Evolutionary conservation across 306 rosid species (phyloP), one percentile per base, ranked within the genome.

Genomic region (Rosa rugosa): DNA sequence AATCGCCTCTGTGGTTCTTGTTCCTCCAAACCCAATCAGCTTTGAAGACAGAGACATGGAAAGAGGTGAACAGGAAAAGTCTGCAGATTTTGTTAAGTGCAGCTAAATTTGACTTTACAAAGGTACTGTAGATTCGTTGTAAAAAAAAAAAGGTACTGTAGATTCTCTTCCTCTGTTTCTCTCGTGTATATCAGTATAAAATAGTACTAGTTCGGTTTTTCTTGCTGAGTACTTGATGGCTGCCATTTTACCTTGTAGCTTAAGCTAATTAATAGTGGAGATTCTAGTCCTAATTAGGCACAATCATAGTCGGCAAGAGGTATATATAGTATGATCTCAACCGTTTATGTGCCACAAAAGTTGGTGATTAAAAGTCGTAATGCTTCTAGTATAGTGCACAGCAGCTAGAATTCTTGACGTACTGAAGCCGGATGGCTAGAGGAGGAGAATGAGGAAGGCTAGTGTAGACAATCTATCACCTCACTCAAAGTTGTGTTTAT

Each of bases 81-180:
- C 62, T 45, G 46, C 78, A 25, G 50, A 72, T 7, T 40, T 14
- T 44, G 71, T 80, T 84, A 62, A 34, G 3, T 42, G 85, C 85
- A 74, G 82, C 82, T 57, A 73, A 57, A 25, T 78, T 78, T 82
- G 82, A 82, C 82, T 49, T 14, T 47, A 17, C 41, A 4, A 63
- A 46, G 70, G 8, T 67, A 1, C 71, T 67, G 49, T 40, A 40
- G 45, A 67, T 17, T 66, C 46, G n/a, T n/a, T n/a, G n/a, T n/a
- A n/a, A n/a, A n/a, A n/a, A n/a, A n/a, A n/a, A n/a, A 4, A 63
- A 46, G 70, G 8, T 67, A 1, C 71, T 67, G 49, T 40, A 40
- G 45, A 67, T 17, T 66, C 46, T n/a, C n/a, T n/a, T 46, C 41
- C 25, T 23, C 1, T 14, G 1, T 42, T 1, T 27, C 11, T 9